phyloP scores from a whole-genome alignment of 1,139 yeast genomes.

The Kurtzmaniella quercitrusa region DNA sequence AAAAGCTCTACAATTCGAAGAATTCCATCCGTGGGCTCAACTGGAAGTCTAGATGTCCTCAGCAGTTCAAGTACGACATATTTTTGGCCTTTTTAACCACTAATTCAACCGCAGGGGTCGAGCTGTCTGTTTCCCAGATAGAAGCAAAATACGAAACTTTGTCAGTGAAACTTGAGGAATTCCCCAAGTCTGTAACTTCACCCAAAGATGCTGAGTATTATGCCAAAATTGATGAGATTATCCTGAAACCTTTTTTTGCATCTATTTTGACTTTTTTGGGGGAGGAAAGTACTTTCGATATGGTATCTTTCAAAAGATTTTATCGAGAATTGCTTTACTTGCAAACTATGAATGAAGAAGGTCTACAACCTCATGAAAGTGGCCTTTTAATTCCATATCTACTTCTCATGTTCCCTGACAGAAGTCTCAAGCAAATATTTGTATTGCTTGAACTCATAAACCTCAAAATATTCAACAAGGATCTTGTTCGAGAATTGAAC shows the following conservation, averaged over 20 bases:
- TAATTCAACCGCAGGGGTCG: conserved; percentile 12
- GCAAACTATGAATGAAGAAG: conserved; percentile 34
- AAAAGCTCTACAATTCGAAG: conserved; percentile 26
- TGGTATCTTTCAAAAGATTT: conserved; percentile 18
- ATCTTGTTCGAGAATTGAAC: conserved; percentile 23
- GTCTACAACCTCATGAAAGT: conserved; percentile 39
- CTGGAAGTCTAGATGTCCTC: conserved; percentile 39
- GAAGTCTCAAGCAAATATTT: conserved; percentile 23
- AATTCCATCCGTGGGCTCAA: conserved; percentile 28
- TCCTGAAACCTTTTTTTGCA: conserved; percentile 29
- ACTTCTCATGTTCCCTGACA: conserved; percentile 25
- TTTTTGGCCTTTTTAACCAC: conserved; percentile 22
- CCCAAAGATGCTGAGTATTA: conserved; percentile 35
- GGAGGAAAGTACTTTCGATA: conserved; percentile 11
- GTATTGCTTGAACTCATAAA: conserved; percentile 31
- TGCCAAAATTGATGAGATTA: conserved; percentile 19
- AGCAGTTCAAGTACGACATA: conserved; percentile 23
- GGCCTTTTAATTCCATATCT: conserved; percentile 36
- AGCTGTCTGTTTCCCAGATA: conserved; percentile 11
- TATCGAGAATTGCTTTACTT: conserved; percentile 32
- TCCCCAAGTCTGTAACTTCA: conserved; percentile 25
- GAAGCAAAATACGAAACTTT: conserved; percentile 15
- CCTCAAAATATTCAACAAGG: conserved; percentile 27
- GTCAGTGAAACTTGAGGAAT: conserved; percentile 17
- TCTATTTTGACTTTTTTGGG: conserved; percentile 20